Evolutionary conservation across 1,284 basidiomycete genomes (phyloP), one percentile per base, ranked within the genome.

Genomic region (Crepidotus sp.): DNA sequence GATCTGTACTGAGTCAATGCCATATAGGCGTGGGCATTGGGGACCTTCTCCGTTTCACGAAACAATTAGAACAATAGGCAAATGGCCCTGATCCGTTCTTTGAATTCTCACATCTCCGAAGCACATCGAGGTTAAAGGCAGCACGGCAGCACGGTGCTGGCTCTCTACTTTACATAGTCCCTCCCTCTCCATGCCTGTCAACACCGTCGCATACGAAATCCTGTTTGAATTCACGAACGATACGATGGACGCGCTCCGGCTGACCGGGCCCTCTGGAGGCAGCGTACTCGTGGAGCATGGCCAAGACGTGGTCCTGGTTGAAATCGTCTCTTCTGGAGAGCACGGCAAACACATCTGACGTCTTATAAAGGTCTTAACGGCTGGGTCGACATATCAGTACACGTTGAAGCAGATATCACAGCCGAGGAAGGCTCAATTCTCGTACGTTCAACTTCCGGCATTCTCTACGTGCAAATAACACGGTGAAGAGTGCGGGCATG

Each of bases 301-400:
- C 3, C 43, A 52, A 29, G 44, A 52, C 14, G 38, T 52, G 10
- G 39, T 42, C 11, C 37, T 52, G 46, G 50, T 52, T 24, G 41
- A 48, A n/a, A 33, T 32, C 36, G 21, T 22, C 59, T 77, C 47
- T 77, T 31, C 64, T 76, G 39, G 67, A 71, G 32, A 42, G 31
- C 17, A 9, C 29, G 13, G 17, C 42, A 49, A 37, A 37, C 34
- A 29, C 18, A 37, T 47, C 38, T 43, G 39, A 40, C 43, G 33
- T 40, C 25, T 31, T 10, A 42, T 41, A 9, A 47, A 51, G 50
- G 50, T 48, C 25, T 40, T 52, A 31, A 46, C 44, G 54, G 74
- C 75, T 41, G 76, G 76, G 27, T 63, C 68, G 18, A 68, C 66
- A 42, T 77, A 79, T 61, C 65, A 68, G 51, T 79, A 79, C 57